Conservation (phyloP, 345 rosid genomes). For the Xanthoceras sorbifolium region DNA sequence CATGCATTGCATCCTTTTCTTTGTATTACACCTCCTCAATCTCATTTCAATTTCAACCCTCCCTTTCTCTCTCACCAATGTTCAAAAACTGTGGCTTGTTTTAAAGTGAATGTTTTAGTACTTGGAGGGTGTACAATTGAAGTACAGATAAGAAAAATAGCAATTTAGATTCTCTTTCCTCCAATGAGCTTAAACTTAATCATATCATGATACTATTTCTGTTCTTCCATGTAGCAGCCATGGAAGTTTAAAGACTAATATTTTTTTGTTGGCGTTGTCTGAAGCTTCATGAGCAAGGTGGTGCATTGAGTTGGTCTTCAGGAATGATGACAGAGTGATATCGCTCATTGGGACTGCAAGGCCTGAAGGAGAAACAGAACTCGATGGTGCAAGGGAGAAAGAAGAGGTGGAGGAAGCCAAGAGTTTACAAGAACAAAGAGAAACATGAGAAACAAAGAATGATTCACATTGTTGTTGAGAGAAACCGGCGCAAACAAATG, state of each 20-base stretch:
- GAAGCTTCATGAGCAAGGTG: constrained; percentile 27
- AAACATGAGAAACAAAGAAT: constrained; percentile 86
- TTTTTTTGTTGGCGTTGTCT: too few relatives aligned
- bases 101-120: too few relatives aligned
- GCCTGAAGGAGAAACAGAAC: constrained; percentile 14
- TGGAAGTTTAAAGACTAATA: too few relatives aligned
- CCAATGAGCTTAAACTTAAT: constrained; percentile 63
- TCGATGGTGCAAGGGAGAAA: constrained; percentile 52
- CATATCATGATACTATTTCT: constrained; percentile 48
- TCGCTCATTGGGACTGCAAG: constrained; percentile 9
- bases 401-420: constrained; percentile 68
- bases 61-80: background rate
- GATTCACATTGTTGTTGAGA: constrained; percentile 89
- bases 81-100: background rate
- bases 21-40: background rate
- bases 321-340: constrained; percentile 9
- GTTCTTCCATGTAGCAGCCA: too few relatives aligned
- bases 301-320: constrained; percentile 25
- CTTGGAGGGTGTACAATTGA: constrained; percentile 10
- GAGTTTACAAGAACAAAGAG: constrained; percentile 77
- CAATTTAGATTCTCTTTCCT: constrained; percentile 58
- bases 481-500: constrained; percentile 89
- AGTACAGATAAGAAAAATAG: constrained; percentile 22
- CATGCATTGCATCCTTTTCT: constrained; percentile 32
- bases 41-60: too few relatives aligned